A percentile compares a stretch with the other conserved stretches of the same genome.
Conservation (phyloP, 1,284 basidiomycete species). For the Irpex lacteus region DNA sequence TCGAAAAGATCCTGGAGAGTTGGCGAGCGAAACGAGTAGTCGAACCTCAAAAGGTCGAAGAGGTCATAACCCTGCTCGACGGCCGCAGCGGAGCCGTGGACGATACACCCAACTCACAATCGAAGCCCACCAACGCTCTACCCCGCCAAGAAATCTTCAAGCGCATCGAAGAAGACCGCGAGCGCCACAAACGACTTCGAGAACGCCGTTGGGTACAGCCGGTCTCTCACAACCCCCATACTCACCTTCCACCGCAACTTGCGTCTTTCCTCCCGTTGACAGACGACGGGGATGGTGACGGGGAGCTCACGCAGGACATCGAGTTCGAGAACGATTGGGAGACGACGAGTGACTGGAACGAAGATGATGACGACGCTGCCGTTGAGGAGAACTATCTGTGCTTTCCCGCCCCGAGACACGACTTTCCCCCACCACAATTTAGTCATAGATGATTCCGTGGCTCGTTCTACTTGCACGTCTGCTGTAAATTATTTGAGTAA, state of each 20-base stretch:
- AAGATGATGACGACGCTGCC: conserved; percentile 79
- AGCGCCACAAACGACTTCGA: conserved; percentile 89
- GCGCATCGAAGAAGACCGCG: conserved; percentile 92
- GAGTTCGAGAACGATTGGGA: conserved; percentile 96
- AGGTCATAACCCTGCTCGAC: conserved; percentile 51
- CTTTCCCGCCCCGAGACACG: conserved; percentile 34
- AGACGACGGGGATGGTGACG: conserved; percentile 40
- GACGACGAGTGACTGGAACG: conserved; percentile 82
- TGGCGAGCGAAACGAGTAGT: conserved; percentile 87
- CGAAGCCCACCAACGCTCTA: conserved; percentile 35
- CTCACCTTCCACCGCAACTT: conserved; percentile 43
- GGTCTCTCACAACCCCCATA: conserved; percentile 45
- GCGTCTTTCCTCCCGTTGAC: conserved; percentile 60
- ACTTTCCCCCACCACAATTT: background rate
- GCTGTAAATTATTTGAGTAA: background rate
- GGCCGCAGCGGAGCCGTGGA: conserved; percentile 38
- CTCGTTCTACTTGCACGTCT: too few species aligned
- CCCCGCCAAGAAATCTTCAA: conserved; percentile 73
- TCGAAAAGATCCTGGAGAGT: conserved; percentile 73
- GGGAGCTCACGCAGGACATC: conserved; percentile 68
- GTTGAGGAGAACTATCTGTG: conserved; percentile 67
- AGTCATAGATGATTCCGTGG: background rate
- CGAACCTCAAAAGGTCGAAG: conserved; percentile 72
- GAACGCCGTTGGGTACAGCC: conserved; percentile 94
- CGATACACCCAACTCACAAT: conserved; percentile 24